phyloP scores from a whole-genome alignment of 2,329 filamentous ascomycete genomes.

The Monilinia fructigena region DNA sequence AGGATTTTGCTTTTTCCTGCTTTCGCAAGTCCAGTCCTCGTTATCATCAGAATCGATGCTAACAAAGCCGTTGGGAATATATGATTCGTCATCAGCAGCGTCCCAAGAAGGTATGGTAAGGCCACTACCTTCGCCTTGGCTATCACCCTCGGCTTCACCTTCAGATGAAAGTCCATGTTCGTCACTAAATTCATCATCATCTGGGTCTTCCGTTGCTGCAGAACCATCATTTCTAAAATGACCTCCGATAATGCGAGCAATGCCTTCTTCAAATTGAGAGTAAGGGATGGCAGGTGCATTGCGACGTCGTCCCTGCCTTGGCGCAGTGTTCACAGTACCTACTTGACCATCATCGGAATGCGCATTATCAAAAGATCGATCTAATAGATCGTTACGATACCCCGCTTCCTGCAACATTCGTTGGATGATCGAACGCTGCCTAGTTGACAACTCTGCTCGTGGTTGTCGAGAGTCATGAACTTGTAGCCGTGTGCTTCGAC shows the following conservation, averaged over 20 bases:
- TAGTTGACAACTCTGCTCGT: background rate
- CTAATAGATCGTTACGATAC: constrained; percentile 29
- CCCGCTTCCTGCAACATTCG: constrained; percentile 36
- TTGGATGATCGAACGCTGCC: constrained; percentile 15
- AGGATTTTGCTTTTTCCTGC: constrained; percentile 24
- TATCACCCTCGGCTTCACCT: background rate
- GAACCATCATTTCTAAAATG: background rate
- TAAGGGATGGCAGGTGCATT: background rate
- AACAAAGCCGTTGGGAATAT: background rate
- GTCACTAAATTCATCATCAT: background rate
- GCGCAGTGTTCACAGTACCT: constrained; percentile 25
- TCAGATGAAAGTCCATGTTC: background rate
- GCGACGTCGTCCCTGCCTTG: background rate
- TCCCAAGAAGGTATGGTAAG: background rate
- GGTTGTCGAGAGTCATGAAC: background rate
- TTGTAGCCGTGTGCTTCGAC: background rate
- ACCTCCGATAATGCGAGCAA: constrained; percentile 2
- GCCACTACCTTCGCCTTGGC: background rate
- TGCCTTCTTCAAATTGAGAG: constrained; percentile 1
- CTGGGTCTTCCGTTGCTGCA: background rate
- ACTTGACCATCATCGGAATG: background rate
- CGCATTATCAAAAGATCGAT: constrained; percentile 14
- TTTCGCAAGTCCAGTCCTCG: constrained; percentile 4
- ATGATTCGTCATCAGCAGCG: too few relatives aligned
- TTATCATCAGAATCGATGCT: background rate